Evolutionary conservation across 148 eudicot genomes (phyloP), one percentile per base, ranked within the genome.

Genomic region (Pouteria glomerata): DNA sequence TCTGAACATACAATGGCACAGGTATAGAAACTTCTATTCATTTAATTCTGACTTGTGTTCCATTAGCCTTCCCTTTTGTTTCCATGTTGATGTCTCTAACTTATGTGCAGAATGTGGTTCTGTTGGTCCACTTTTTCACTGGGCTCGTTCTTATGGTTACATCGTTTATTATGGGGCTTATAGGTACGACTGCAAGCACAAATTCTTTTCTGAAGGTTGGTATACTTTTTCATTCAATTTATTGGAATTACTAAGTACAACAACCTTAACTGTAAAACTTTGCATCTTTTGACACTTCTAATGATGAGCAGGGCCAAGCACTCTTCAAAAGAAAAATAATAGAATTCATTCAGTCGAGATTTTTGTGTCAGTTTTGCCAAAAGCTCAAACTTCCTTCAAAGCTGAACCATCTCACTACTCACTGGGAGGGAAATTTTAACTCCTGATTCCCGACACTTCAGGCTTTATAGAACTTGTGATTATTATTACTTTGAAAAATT

Each of bases 131-230:
- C 73, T 86, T 95, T 75, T 92, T 95, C 81, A 81, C 94, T 31
- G 99, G 99, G 45, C 91, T 95, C 66, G 71, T 95, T 83, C 96
- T 95, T 42, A 95, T 95, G 99, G 92, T 83, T 59, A 80, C 92
- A 72, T 95, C 99, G 21, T 95, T 95, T 79, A 71, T 95, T 66
- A 95, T 95, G 99, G 99, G 96, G 61, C 81, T 91, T 51, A 80
- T 89, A 39, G 81, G 81, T 57, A 81, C 99, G 65, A 95, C 99
- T 68, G 78, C 84, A 63, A 77, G 70, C 48, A 67, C 75, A 35
- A 95, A 95, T 81, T 86, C 99, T 69, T 72, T 82, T 84, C 90
- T 95, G 39, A 95, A 95, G 98, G 98, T 94, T 69, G 68, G 80
- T 56, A 44, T 63, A 31, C 70, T 29, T 77, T 53, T 59, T 10